These are phyloP conservation scores for Cryptococcus sp. DNA, from an alignment of 1,284 basidiomycete species.

Conservation along the genomic window DNA sequence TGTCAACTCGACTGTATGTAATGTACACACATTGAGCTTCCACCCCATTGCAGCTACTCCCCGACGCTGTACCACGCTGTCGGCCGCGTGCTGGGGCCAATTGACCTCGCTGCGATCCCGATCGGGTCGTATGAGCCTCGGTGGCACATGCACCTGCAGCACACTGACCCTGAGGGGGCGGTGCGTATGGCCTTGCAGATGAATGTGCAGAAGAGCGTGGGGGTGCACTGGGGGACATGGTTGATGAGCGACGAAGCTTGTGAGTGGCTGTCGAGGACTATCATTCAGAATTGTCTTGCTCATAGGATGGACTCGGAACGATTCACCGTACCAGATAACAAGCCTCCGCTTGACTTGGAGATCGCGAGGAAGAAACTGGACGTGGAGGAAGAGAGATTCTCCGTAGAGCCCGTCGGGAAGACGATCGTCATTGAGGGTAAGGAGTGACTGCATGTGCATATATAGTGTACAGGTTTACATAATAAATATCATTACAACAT, in stretches of 20 bases:
- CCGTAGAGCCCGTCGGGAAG: conserved; percentile 36
- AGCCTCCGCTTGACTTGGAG: conserved; percentile 40
- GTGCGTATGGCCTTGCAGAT: conserved; percentile 48
- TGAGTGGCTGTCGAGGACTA: conserved; percentile 18
- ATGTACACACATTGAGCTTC: background rate
- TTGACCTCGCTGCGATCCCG: conserved; percentile 52
- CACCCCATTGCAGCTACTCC: conserved; percentile 45
- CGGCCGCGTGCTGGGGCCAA: conserved; percentile 50
- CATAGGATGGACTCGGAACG: background rate
- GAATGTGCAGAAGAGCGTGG: conserved; percentile 42
- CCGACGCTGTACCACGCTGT: conserved; percentile 50
- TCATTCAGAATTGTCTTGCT: background rate
- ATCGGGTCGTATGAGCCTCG: conserved; percentile 52
- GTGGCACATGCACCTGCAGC: conserved; percentile 51
- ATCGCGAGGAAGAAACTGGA: conserved; percentile 36
- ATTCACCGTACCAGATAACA: conserved; percentile 29
- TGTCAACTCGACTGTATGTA: too few relatives aligned
- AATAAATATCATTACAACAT: background rate
- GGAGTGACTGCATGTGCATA: background rate
- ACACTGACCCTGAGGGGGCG: conserved; percentile 51
- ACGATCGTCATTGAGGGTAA: conserved; percentile 36
- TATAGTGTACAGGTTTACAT: background rate
- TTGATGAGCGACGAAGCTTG: conserved; percentile 51
- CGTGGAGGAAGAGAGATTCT: conserved; percentile 34
- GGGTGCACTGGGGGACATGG: conserved; percentile 55